Percentiles rank a stretch among this genome's conserved stretches.
phyloP scores from a whole-genome alignment of 257 asterid species.

The Nicotiana benthamiana region DNA sequence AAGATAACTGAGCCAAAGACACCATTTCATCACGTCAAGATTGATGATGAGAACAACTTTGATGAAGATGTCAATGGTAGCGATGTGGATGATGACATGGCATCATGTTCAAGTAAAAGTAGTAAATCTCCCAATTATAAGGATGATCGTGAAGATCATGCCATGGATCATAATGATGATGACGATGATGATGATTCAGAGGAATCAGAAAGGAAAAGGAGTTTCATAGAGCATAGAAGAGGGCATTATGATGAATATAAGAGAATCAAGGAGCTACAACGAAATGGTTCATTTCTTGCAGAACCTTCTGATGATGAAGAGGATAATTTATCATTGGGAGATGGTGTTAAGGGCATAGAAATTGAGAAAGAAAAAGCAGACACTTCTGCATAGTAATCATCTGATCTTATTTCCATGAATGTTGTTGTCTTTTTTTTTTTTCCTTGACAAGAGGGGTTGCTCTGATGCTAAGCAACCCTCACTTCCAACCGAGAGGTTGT shows the following conservation, averaged over 20 bases:
- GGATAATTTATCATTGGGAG: background rate
- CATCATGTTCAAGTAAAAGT: background rate
- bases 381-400: background rate
- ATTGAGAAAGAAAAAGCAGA: background rate
- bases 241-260: slow-evolving; percentile 9
- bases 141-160: background rate
- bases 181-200: background rate
- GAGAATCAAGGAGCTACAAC: slow-evolving; percentile 6
- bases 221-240: slow-evolving; percentile 6
- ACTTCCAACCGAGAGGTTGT: no score
- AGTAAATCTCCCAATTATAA: background rate
- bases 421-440: background rate
- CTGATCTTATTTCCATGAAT: background rate
- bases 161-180: background rate
- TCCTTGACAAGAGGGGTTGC: no score
- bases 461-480: no score
- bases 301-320: background rate
- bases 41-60: slow-evolving; percentile 21
- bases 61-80: slow-evolving; percentile 19
- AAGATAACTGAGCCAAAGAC: slow-evolving; percentile 68
- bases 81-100: background rate
- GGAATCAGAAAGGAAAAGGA: background rate
- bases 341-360: background rate
- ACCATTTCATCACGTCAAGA: slow-evolving; percentile 49
- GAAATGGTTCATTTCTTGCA: background rate